Percentiles rank a stretch among this genome's conserved stretches.
phyloP scores from a whole-genome alignment of 345 rosid species.

The Citrus australasica region DNA sequence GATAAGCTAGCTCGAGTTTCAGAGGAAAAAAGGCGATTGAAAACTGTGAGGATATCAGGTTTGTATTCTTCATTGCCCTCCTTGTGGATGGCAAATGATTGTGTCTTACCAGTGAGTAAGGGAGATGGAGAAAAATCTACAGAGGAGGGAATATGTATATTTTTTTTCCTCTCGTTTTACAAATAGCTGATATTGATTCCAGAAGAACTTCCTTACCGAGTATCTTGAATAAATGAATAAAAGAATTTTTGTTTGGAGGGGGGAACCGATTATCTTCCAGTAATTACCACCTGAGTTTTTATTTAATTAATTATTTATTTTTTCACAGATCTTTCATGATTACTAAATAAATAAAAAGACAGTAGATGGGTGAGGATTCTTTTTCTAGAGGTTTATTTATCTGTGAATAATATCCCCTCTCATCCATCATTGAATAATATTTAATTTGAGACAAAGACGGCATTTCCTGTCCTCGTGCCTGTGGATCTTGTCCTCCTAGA shows the following conservation, averaged over 20 bases:
- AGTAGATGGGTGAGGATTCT: neutral
- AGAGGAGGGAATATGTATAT: neutral
- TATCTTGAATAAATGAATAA: neutral
- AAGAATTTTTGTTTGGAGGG: too few species aligned
- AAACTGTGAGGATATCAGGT: conserved; percentile 87
- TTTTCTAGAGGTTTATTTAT: neutral
- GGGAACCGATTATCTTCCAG: too few species aligned
- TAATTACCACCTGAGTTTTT: neutral
- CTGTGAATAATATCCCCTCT: neutral
- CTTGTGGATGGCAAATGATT: neutral
- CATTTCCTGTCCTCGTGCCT: neutral
- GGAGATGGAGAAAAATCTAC: neutral
- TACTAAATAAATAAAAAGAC: neutral
- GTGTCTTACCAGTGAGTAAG: neutral
- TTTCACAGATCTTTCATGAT: neutral
- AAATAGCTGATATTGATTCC: neutral
- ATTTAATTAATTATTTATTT: too few species aligned
- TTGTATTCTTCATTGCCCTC: conserved; percentile 7
- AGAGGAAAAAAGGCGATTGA: conserved; percentile 78
- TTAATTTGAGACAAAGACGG: neutral
- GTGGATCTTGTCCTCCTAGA: neutral
- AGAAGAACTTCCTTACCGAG: neutral
- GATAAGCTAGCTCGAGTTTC: conserved; percentile 79
- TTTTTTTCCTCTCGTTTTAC: neutral
- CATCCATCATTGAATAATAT: neutral